Base-by-base conservation (phyloP, 768 basidiomycete genomes). In the Auricularia auricula-judae region DNA sequence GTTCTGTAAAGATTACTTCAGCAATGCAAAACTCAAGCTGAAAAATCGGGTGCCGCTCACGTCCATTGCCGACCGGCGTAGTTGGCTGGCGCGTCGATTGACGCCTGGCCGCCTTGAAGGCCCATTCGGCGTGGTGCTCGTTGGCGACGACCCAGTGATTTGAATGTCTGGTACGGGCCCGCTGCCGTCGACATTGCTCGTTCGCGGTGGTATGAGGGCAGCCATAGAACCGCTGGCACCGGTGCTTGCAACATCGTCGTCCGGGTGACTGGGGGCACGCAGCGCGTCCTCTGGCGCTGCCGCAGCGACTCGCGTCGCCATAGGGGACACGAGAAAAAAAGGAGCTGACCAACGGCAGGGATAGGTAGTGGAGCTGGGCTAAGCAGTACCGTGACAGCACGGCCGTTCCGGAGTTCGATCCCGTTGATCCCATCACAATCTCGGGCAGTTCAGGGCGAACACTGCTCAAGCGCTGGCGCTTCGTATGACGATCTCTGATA, bases 1-100 rank as follows among this genome's bases (percentile, higher is more conserved):
- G 65, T 75, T 74, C 81, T 86, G 72, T 69, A 70, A 70, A 66
- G 18, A 68, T 66, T 62, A 61, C 59, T 54, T 63, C 62, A 64
- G 56, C 23, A 35, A n/a, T 23, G 29, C 23, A 18, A 18, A 14
- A 14, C 10, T 29, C 23, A 23, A 8, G 5, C 14, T 21, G 23
- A 29, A 29, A 23, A 21, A 33, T 21, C 11, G 16, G 56, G 10
- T 8, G 56, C 5, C 23, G 29, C 56, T 14, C 29, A 59, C 29
- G 56, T 29, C 56, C 34, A 59, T 23, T 18, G 34, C 56, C 5
- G 16, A 29, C 23, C 34, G 23, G 16, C 34, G 14, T 10, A 59
- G 12, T 29, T 59, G 56, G 34, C 56, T 59, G 29, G 56, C 56
- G 23, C 56, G 56, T 5, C 56, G 56, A 33, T 35, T 59, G 11